Evolutionary conservation across 2,329 filamentous ascomycete genomes (phyloP).

Genomic region (Fusarium bactridioides): DNA sequence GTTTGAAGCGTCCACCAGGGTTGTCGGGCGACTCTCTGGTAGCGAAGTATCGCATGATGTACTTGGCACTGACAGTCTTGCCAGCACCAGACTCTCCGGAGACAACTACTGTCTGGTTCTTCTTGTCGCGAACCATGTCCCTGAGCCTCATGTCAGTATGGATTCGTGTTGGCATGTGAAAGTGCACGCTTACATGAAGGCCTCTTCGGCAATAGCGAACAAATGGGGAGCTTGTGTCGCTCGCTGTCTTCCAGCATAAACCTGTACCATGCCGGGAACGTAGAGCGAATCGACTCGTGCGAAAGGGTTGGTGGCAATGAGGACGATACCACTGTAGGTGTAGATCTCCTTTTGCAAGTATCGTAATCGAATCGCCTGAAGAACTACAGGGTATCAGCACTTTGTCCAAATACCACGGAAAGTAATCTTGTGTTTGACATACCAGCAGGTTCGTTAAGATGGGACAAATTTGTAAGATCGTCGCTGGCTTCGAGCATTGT

Average conservation of each 20-base stretch:
- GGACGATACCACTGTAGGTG: conserved; percentile 97
- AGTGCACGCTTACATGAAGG: conserved; percentile 75
- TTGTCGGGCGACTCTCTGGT: conserved; percentile 94
- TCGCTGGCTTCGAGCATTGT: conserved; percentile 98
- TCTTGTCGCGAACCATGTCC: conserved; percentile 94
- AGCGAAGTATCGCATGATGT: conserved; percentile 99
- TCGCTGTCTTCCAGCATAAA: conserved; percentile 96
- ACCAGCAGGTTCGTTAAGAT: conserved; percentile 98
- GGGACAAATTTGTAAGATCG: conserved; percentile 95
- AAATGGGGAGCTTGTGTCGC: conserved; percentile 97
- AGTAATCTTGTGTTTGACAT: conserved; percentile 41
- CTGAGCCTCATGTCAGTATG: conserved; percentile 59
- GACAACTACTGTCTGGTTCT: conserved; percentile 99
- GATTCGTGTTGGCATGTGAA: not conserved
- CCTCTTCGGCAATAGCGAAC: conserved; percentile 98
- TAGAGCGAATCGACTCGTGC: conserved; percentile 97
- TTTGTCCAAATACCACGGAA: not conserved
- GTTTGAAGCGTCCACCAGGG: conserved; percentile 77
- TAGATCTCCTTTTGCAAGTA: conserved; percentile 99
- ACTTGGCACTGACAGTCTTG: conserved; percentile 99
- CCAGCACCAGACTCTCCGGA: conserved; percentile 98
- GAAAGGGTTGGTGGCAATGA: conserved; percentile 98
- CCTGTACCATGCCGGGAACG: conserved; percentile 99
- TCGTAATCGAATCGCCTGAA: conserved; percentile 96
- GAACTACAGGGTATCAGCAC: conserved; percentile 63